Base-by-base conservation (phyloP, 257 asterid species). In the Plantago elongata region DNA sequence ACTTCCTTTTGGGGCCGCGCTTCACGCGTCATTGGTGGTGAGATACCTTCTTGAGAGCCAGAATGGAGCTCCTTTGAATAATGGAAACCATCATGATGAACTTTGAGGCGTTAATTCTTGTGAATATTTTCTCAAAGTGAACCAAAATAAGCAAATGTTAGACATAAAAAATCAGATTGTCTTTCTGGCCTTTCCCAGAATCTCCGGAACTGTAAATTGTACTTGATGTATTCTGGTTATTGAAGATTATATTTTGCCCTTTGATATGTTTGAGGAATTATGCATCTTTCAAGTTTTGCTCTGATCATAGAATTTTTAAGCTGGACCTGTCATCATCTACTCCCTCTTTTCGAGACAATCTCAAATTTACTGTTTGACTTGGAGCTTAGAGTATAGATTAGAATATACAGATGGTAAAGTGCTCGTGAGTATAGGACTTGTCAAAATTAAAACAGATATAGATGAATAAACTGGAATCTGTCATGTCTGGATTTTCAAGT, bases 1-100 rank as follows among this genome's bases (percentile, higher is more conserved):
- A 17, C 87, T 93, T 13, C 90, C 97, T 60, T 73, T 13, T 9
- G 99, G 99, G 13, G 96, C 99, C 55, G 96, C 99, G 7, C 87
- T 89, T 61, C 97, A 93, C 50, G 99, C 97, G 45, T 89, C 99
- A 1, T 51, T 93, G 75, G 97, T 77, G 5, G 74, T 79, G 2
- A 65, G 74, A 44, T 89, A 86, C 77, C 87, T 88, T 62, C 77
- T 70, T 13, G 83, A 81, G 42, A 52, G 49, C 37, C 79, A 68
- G 62, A 47, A 47, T 7, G 74, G 60, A 38, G 17, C 62, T 52
- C 67, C 81, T 13, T 15, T 9, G 34, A 7, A 13, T 42, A 61
- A 44, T 48, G 67, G 70, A 74, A 47, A 49, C 48, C 60, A 27
- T 54, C 95, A 75, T 13, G 95, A 82, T 58, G 95, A 90, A 75